Base-by-base conservation (phyloP, 306 rosid genomes). In the Vicia sativa region DNA sequence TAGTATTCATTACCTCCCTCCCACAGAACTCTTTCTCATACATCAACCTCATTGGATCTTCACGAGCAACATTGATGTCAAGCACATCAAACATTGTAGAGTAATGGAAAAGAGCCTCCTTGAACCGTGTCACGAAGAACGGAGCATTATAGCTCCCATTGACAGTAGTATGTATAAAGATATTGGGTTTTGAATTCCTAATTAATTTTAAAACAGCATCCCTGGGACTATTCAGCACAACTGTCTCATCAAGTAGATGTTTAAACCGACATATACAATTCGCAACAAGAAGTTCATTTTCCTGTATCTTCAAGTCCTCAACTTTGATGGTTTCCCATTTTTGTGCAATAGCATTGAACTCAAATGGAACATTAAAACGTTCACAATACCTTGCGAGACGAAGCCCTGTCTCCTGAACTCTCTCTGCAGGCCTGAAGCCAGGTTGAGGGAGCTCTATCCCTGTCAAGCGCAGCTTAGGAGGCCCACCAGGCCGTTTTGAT, bases 121-220 rank as follows among this genome's bases (percentile, higher is more conserved):
- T 77, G 69, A 91, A 91, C 49, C 97, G 75, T 25, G 96, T 79
- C 64, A 77, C 74, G 63, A 91, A 91, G 82, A 86, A 84, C 1
- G 97, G 97, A 1, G 96, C 81, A 66, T 88, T 91, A 57, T 81
- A 88, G 28, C 87, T 73, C 43, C 97, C 97, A 63, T 83, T 91
- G 9, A 70, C 28, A 21, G 77, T 67, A 41, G 83, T 4, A 5
- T 84, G 87, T 10, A 85, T 81, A 74, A 84, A 88, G 19, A 91
- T 79, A 78, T 79, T 78, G 0, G 97, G 97, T 58, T 88, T 86
- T 66, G 87, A 77, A 79, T 58, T 83, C 85, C 85, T 86, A 69
- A 86, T 85, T 72, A 91, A 82, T 9, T 77, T 61, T 42, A 91
- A 67, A 63, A 91, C 84, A 5, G 84, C 78, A 81, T 91, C 77